Evolutionary conservation across 140 eudicot species (phyloP).

Genomic region (Flaveria floridana): DNA sequence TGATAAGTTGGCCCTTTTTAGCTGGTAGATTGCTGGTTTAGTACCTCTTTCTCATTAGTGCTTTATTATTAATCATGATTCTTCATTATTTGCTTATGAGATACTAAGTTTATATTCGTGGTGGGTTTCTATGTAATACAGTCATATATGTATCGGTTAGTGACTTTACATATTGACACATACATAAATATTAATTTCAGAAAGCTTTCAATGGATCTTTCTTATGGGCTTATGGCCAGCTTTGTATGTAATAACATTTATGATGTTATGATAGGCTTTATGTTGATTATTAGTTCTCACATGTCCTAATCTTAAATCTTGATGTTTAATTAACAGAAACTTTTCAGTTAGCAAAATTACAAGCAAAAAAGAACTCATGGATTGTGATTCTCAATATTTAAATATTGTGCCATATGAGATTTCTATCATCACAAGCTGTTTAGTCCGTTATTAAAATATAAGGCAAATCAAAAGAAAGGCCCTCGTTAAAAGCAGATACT

Average conservation of each 20-base stretch:
- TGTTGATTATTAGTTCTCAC: not conserved
- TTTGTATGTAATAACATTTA: constrained; percentile 11
- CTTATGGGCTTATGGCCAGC: too few relatives aligned
- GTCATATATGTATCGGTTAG: not conserved
- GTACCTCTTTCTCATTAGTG: not conserved
- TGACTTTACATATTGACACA: not conserved
- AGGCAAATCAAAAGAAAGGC: constrained; percentile 5
- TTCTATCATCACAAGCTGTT: not conserved
- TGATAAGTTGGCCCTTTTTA: not conserved
- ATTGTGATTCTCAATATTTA: constrained; percentile 17
- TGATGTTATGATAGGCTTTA: constrained; percentile 2
- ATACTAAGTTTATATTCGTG: constrained; percentile 2
- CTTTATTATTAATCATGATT: not conserved
- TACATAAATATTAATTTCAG: not conserved
- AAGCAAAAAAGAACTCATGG: not conserved
- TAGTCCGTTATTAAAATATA: not conserved
- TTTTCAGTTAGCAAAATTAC: not conserved
- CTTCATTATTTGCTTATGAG: not conserved
- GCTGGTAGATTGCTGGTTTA: not conserved
- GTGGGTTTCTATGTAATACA: not conserved
- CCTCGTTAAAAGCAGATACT: not conserved
- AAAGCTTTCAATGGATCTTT: not conserved
- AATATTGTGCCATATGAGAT: constrained; percentile 1
- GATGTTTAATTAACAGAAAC: not conserved
- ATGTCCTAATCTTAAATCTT: constrained; percentile 7